Evolutionary conservation across 371 early-diverging fungal species (phyloP), one percentile per base, ranked within the genome.

Genomic region (Phascolomyces articulosus): DNA sequence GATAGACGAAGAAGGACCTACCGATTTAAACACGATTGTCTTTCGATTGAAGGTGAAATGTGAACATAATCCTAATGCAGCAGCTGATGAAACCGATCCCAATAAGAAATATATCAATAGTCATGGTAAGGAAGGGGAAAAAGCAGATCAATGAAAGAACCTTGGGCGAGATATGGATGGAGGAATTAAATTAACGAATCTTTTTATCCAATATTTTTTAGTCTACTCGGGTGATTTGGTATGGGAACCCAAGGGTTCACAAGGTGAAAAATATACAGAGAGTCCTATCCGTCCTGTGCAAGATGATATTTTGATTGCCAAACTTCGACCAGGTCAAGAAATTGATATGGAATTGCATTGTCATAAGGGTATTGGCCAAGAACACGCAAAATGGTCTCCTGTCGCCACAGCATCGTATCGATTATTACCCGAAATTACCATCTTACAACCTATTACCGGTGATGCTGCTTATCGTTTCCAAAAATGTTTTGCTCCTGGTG

Each of bases 371-470:
- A 84, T 94, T 48, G 99, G 98, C 23, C 90, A 91, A 74, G 96
- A 94, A 60, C 99, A 99, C 73, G 96, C 99, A 60, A 99, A 99
- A 70, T 99, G 92, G 90, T 96, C 96, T 10, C 99, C 99, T 18
- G 99, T 99, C 68, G 95, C 95, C 2, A 96, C 96, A 8, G 99
- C 98, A 10, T 93, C 96, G 9, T 99, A 99, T 73, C 90, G 99
- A 47, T 81, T 99, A 51, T 80, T 98, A 59, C 99, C 99, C 1
- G 91, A 93, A 62, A 97, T 99, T 62, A 84, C 87, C 66, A 87
- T 98, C 59, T 79, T 91, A 64, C 75, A 92, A 62, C 94, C 95
- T 31, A 94, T 98, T 64, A 85, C 83, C 0, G 98, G 95, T 49
- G 91, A 95, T 54, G 88, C 88, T 64, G 99, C 98, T 0, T 76